Evolutionary conservation across 2,329 filamentous ascomycete genomes (phyloP), one percentile per base, ranked within the genome.

Genomic region (Colletotrichum sp.): DNA sequence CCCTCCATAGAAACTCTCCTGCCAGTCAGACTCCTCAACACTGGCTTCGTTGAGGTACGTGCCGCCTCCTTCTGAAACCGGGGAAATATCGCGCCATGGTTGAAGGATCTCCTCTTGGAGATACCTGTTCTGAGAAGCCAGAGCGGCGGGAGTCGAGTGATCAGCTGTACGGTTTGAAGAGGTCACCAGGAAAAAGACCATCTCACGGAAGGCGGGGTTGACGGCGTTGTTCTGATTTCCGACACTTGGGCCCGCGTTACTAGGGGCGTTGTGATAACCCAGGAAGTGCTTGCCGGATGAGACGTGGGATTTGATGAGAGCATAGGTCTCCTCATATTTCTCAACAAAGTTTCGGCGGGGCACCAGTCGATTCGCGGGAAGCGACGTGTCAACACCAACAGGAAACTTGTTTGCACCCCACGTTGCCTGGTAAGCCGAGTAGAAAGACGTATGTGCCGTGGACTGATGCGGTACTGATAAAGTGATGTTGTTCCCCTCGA

Each of bases 21-120:
- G 77, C 71, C 81, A 84, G 36, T 82, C 77, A 2, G 80, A 79
- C 52, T 84, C 81, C 68, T 79, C 79, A 8, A 82, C 73, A 36
- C 83, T 81, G 2, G 80, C 82, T 70, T 84, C 82, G 67, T 82
- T 84, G 52, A 80, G 71, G 49, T 84, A 82, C 12, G 77, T 77
- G 7, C 81, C 80, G 10, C 76, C 72, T 1, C 77, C 79, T 18
- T 67, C 64, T 1, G 64, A 67, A 1, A 67, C 64, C 12, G 64
- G 26, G 8, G 28, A 2, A 55, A 67, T 30, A 0, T 67, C 39
- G n/a, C 44, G 65, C 44, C 64, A 67, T 9, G 64, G 39, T 26
- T 26, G 64, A 0, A 67, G 44, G 0, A 55, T 9, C 44, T 36
- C 0, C 1, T 68, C 65, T 1, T 68, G 65, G 30, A 68, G 34